Conservation (phyloP, 495 filamentous ascomycete species). For the Tuber magnatum region DNA sequence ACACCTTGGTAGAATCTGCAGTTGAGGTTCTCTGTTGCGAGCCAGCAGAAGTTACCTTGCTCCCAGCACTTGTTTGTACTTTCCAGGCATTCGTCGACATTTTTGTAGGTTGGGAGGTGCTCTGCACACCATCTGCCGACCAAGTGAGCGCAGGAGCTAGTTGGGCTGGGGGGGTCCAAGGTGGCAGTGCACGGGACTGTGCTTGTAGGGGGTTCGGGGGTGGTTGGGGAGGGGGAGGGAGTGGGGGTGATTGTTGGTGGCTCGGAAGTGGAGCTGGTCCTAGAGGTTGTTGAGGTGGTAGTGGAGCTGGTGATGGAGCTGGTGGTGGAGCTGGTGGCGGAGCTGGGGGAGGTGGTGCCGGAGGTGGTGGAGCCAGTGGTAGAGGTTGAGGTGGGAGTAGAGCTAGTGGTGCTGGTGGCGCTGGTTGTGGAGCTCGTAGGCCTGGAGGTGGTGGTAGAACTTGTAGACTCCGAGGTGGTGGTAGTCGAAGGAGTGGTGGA, state of each 20-base stretch:
- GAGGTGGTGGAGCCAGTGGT: slow-evolving; percentile 16
- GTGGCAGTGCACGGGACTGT: slow-evolving; percentile 12
- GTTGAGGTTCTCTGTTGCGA: neutral
- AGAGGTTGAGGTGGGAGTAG: slow-evolving; percentile 15
- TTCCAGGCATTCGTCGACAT: slow-evolving; percentile 1
- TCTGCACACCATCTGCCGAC: slow-evolving; percentile 18
- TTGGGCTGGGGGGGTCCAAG: slow-evolving; percentile 7
- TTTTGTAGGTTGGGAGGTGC: slow-evolving; percentile 18
- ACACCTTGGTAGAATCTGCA: slow-evolving; percentile 5
- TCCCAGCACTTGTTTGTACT: slow-evolving; percentile 24
- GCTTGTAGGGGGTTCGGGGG: slow-evolving; percentile 7
- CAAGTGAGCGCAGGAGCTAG: slow-evolving; percentile 12
- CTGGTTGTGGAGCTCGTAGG: slow-evolving; percentile 4
- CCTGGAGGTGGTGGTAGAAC: too few relatives aligned
- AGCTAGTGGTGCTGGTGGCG: too few relatives aligned
- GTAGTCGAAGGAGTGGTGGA: too few relatives aligned
- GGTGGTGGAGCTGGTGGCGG: slow-evolving; percentile 44
- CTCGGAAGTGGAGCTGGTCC: neutral
- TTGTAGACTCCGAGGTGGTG: too few relatives aligned
- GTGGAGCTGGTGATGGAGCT: slow-evolving; percentile 45
- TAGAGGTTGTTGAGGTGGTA: slow-evolving; percentile 42
- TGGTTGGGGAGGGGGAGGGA: too few relatives aligned
- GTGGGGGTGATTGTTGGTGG: neutral
- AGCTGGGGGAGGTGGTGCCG: slow-evolving; percentile 39
- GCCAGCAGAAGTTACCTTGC: slow-evolving; percentile 16